Conservation (phyloP, 2,329 filamentous ascomycete genomes). For the Penicillium sp. region DNA sequence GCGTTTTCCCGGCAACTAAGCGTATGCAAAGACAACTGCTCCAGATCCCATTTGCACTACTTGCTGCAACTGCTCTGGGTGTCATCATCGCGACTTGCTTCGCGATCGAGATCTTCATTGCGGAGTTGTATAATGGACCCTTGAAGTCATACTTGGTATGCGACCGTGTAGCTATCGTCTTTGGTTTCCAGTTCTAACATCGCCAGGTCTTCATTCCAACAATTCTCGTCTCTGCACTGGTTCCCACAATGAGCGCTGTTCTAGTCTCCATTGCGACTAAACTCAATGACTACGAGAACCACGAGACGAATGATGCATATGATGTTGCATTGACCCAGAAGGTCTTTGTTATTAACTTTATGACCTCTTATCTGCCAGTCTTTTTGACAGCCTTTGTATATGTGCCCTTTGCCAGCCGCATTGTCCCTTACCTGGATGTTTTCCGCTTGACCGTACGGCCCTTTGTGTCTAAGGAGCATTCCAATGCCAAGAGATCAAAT, state of each 20-base stretch:
- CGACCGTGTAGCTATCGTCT: slow-evolving; percentile 3
- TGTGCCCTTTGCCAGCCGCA: slow-evolving; percentile 81
- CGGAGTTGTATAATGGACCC: slow-evolving; percentile 88
- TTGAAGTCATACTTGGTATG: slow-evolving; percentile 80
- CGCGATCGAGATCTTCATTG: slow-evolving; percentile 94
- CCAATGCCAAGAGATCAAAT: slow-evolving; percentile 55
- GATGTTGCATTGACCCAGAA: slow-evolving; percentile 85
- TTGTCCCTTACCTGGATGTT: slow-evolving; percentile 86
- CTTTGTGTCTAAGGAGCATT: slow-evolving; percentile 73
- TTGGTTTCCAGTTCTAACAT: background rate
- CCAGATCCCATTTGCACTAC: slow-evolving; percentile 83
- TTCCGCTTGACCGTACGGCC: slow-evolving; percentile 76
- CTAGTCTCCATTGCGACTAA: slow-evolving; percentile 77
- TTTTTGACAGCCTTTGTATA: slow-evolving; percentile 94
- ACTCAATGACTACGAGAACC: slow-evolving; percentile 86
- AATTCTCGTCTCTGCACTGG: slow-evolving; percentile 74
- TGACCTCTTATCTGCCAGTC: slow-evolving; percentile 89
- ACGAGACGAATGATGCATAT: slow-evolving; percentile 82
- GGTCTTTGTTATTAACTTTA: slow-evolving; percentile 96
- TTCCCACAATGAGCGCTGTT: slow-evolving; percentile 78
- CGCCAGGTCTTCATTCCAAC: slow-evolving; percentile 81
- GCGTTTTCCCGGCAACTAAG: slow-evolving; percentile 74
- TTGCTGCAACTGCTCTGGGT: slow-evolving; percentile 73
- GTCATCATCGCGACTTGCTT: slow-evolving; percentile 89
- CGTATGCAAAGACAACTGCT: slow-evolving; percentile 78